These are phyloP conservation scores for Limtongia smithiae DNA, from an alignment of 805 yeast genomes.

Conservation along the genomic window DNA sequence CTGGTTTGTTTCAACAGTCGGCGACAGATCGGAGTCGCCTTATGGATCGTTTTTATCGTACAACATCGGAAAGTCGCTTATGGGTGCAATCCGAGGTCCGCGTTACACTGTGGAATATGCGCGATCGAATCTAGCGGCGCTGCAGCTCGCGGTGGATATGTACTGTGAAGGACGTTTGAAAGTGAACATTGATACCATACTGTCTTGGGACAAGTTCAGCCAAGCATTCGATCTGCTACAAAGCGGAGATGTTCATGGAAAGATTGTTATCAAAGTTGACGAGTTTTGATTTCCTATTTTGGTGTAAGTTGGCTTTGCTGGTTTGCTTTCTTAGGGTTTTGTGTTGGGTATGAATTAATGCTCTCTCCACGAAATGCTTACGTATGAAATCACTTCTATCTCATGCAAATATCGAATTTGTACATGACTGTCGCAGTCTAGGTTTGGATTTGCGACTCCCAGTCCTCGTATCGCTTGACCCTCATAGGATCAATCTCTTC, in stretches of 20 bases:
- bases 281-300: conserved; percentile 8
- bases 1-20: conserved; percentile 52
- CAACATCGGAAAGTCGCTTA: conserved; percentile 29
- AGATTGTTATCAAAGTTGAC: conserved; percentile 48
- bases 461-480: conserved; percentile 48
- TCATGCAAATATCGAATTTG: no score
- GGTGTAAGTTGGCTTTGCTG: background rate
- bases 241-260: conserved; percentile 58
- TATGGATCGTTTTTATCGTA: conserved; percentile 13
- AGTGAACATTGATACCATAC: conserved; percentile 53
- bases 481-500: conserved; percentile 62
- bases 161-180: conserved; percentile 46
- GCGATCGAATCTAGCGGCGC: conserved; percentile 37
- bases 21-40: conserved; percentile 50
- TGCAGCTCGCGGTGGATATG: conserved; percentile 44
- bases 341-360: background rate
- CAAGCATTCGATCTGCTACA: conserved; percentile 50
- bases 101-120: conserved; percentile 31
- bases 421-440: no score
- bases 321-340: background rate
- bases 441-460: no score
- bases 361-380: no score
- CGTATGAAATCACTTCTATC: no score
- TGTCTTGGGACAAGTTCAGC: conserved; percentile 47
- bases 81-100: conserved; percentile 35